Evolutionary conservation across 106 monocot genomes (phyloP), one percentile per base, ranked within the genome.

Genomic region (Apostasia ramifera): DNA sequence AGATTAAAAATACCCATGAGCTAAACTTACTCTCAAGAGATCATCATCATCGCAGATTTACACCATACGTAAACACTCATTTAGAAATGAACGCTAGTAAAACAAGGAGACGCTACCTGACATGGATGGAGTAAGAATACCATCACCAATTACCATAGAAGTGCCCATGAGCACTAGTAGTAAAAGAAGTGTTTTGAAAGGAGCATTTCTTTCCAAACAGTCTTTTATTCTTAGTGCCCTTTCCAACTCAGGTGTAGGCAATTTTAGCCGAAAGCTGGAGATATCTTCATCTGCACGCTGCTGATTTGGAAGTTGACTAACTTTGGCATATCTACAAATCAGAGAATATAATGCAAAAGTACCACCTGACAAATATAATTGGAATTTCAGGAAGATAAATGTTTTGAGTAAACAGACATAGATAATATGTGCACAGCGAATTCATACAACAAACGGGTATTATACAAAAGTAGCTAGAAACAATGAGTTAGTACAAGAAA

Each of bases 121-220:
- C 90, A 94, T 90, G 15, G 94, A 78, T 63, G 94, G 94, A 74
- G 94, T 90, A 66, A 94, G 90, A 83, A 94, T 94, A 48, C 94
- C 94, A 79, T 94, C 94, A 7, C 94, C 94, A 70, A 94, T 90
- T 42, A 94, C 68, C 94, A 94, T 90, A 46, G 94, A 90, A 26
- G 94, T 90, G 26, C 94, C 94, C 85, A 84, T 90, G 10, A 94
- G 79, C 62, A 94, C 94, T 79, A 94, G 71, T 59, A 94, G 65
- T 71, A 94, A 79, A 40, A 94, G 82, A 81, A 81, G 38, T 42
- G 76, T 90, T 73, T 90, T 94, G 9, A 81, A 69, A 66, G 56
- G 55, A 45, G 80, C 70, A 7, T 47, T 87, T 65, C 57, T 80
- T 64, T 94, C 94, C 66, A 94, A 73, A 62, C 55, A 71, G 1